Conservation (phyloP, 768 basidiomycete genomes). For the Porphyrellus cyaneotinctus region DNA sequence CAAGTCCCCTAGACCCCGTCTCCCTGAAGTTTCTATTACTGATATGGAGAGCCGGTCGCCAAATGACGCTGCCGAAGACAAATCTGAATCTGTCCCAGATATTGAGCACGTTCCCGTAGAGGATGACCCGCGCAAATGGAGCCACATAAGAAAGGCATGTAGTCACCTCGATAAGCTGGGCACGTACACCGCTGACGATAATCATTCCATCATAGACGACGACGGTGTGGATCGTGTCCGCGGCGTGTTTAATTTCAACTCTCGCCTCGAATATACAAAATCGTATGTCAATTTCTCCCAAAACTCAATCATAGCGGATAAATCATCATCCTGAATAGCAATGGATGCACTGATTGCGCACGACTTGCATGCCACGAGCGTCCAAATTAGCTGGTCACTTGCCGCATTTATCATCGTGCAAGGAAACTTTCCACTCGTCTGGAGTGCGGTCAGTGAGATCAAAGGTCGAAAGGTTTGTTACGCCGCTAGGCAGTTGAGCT, state of each 20-base stretch:
- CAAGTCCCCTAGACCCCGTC: background rate
- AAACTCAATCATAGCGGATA: background rate
- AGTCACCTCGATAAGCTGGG: background rate
- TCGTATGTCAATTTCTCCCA: conserved; percentile 16
- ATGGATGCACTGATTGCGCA: conserved; percentile 56
- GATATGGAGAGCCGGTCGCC: conserved; percentile 1
- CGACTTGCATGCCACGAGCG: conserved; percentile 55
- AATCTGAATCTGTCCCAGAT: conserved; percentile 17
- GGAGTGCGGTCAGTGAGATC: conserved; percentile 70
- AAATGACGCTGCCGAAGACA: conserved; percentile 2
- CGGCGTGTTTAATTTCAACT: conserved; percentile 21
- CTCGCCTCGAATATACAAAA: conserved; percentile 29
- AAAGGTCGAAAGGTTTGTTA: conserved; percentile 63
- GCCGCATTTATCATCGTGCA: conserved; percentile 74
- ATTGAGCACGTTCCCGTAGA: conserved; percentile 41
- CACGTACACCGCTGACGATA: background rate
- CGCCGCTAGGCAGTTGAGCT: background rate
- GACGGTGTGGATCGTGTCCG: conserved; percentile 27
- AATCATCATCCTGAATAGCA: conserved; percentile 39
- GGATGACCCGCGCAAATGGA: conserved; percentile 64
- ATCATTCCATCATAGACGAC: conserved; percentile 13
- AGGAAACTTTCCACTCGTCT: conserved; percentile 61
- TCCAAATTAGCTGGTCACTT: conserved; percentile 63
- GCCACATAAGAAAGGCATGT: conserved; percentile 49
- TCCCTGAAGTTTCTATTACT: background rate